Conservation (phyloP, 805 yeast species). For the Starmera quercuum region DNA sequence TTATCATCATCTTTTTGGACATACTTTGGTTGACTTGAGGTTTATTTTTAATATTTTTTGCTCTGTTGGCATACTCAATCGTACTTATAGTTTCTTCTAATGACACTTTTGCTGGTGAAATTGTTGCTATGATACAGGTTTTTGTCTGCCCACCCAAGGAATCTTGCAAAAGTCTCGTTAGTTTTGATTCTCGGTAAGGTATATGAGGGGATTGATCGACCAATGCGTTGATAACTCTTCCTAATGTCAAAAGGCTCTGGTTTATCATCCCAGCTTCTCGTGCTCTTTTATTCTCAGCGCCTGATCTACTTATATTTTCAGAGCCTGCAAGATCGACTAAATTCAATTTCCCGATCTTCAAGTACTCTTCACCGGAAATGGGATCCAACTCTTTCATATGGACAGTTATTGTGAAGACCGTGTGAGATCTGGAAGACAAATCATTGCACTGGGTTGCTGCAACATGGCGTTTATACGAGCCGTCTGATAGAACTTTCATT, state of each 20-base stretch:
- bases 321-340: conserved; percentile 94
- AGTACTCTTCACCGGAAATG: conserved; percentile 39
- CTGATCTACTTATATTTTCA: conserved; percentile 77
- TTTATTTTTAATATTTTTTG: conserved; percentile 63
- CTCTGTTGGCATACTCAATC: conserved; percentile 75
- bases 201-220: conserved; percentile 61
- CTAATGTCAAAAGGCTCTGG: conserved; percentile 76
- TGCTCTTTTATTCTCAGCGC: conserved; percentile 77
- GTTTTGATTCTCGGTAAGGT: conserved; percentile 80
- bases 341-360: conserved; percentile 61
- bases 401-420: conserved; percentile 65
- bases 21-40: conserved; percentile 56
- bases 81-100: conserved; percentile 75
- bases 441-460: conserved; percentile 78
- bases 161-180: conserved; percentile 72
- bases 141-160: conserved; percentile 80
- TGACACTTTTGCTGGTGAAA: conserved; percentile 69
- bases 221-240: conserved; percentile 74
- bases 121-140: conserved; percentile 76
- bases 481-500: conserved; percentile 41
- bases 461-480: conserved; percentile 58
- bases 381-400: conserved; percentile 43
- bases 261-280: conserved; percentile 90
- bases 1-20: conserved; percentile 48
- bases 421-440: conserved; percentile 70